Evolutionary conservation across 2,329 filamentous ascomycete genomes (phyloP), one percentile per base, ranked within the genome.

Genomic region (Verticillium nubilum): DNA sequence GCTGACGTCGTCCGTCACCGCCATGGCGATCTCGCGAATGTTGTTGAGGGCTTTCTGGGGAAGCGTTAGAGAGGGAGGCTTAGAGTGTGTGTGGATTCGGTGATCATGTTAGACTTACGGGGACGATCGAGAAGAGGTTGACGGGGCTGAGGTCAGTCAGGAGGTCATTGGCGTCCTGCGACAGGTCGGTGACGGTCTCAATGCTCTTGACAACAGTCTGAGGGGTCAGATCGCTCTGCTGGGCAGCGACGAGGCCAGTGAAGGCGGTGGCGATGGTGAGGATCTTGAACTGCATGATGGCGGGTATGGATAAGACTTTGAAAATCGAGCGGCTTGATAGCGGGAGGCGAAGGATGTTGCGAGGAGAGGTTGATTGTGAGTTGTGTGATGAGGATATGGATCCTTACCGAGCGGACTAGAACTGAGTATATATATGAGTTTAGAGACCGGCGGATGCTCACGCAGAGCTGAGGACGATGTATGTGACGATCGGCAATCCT

Each of bases 1-100:
- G 56, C n/a, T 26, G 47, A 58, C 52, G 29, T 56, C 50, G 17
- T 33, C 31, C 17, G n/a, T 27, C 4, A 56, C 58, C 4, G 56
- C 58, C 28, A 6, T 53, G 29, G 58, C 35, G 33, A 62, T 62
- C 19, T 58, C 33, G 28, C 56, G 55, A 35, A 62, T 27, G 37
- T 50, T 37, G 15, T 9, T 31, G 53, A 62, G 37, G 19, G 57
- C 33, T 27, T 27, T 25, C 53, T 54, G 52, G 7, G 4, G n/a
- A 15, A 3, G n/a, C 2, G 28, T 54, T 23, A 50, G 42, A 50
- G 1, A 23, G 10, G n/a, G n/a, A 25, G 2, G 0, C 12, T 17
- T 1, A 10, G 0, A 3, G 1, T 12, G 19, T 1, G 42, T 1
- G 19, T 4, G 6, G 19, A 13, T 1, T 19, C n/a, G n/a, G n/a